Base-by-base conservation (phyloP, 768 basidiomycete species). In the Artomyces pyxidatus region DNA sequence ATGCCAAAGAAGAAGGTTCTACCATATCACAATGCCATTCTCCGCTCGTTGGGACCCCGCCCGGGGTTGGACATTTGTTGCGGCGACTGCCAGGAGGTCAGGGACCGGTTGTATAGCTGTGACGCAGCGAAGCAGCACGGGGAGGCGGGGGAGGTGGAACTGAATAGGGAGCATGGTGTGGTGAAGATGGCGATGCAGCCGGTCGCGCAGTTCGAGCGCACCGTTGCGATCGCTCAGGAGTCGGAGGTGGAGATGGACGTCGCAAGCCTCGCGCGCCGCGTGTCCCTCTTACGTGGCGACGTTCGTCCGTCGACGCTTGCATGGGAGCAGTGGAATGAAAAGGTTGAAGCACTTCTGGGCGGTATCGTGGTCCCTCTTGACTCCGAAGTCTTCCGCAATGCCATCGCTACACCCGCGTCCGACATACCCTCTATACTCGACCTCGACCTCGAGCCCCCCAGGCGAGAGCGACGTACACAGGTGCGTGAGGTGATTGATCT, bases 401-500 rank as follows among this genome's bases (percentile, higher is more conserved):
- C 49, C 37, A 25, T 46, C 27, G 25, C 35, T 35, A 41, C 32
- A 21, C 42, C 42, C 48, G 46, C 49, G 22, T 39, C 46, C 16
- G 28, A 42, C 7, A 27, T 38, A 12, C 55, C 56, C n/a, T 47
- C 56, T 35, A 57, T 57, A 30, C 56, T 57, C 32, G 56, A 57
- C 56, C 47, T 57, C 47, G 56, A 55, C 47, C 47, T 57, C 35
- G 53, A 48, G 21, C 46, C 46, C 48, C 21, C 43, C 49, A 42
- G 14, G 32, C 49, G 45, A 42, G 44, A 53, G 41, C 27, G 39
- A 11, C 30, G 32, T n/a, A 43, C 40, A 19, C 44, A 43, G 46
- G 23, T 48, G 12, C 45, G 37, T 23, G 49, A 50, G 23, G 43
- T 53, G 22, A 48, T 71, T 40, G 73, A 74, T 58, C 65, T 71